Evolutionary conservation across 257 asterid genomes (phyloP).

Genomic region (Solanum ahanhuiri): DNA sequence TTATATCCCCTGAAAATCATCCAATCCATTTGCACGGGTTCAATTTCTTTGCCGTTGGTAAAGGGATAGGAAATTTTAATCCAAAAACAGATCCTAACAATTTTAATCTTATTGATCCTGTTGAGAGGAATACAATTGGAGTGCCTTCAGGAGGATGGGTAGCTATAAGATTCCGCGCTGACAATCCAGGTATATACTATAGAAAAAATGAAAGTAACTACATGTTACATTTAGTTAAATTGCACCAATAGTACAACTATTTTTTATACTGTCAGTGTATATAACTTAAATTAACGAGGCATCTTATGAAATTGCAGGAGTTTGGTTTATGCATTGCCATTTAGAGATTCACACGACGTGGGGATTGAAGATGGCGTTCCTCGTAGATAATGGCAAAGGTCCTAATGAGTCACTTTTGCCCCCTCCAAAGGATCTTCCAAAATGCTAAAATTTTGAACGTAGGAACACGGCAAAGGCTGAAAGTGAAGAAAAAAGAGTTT

Average conservation of each 20-base stretch:
- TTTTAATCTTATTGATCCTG: constrained; percentile 53
- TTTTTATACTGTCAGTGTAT: not conserved
- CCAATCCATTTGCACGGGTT: constrained; percentile 59
- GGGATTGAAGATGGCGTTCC: constrained; percentile 93
- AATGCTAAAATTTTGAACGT: constrained; percentile 22
- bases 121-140: constrained; percentile 54
- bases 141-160: constrained; percentile 75
- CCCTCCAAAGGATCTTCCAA: constrained; percentile 79
- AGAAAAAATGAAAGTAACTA: not conserved
- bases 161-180: constrained; percentile 51
- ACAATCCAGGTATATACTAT: constrained; percentile 42
- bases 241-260: not conserved
- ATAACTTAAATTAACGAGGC: not conserved
- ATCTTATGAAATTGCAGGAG: constrained; percentile 32
- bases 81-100: constrained; percentile 32
- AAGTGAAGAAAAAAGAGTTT: not conserved
- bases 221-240: not conserved
- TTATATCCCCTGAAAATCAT: constrained; percentile 47
- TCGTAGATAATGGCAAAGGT: constrained; percentile 83
- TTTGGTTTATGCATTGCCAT: constrained; percentile 98
- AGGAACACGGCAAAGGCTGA: not conserved
- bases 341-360: constrained; percentile 85
- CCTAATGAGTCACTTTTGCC: constrained; percentile 64
- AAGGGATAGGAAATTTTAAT: constrained; percentile 44
- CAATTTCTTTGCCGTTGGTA: constrained; percentile 52